Conservation (phyloP, 371 early-diverging fungal genomes). For the Rhizopus stolonifer region DNA sequence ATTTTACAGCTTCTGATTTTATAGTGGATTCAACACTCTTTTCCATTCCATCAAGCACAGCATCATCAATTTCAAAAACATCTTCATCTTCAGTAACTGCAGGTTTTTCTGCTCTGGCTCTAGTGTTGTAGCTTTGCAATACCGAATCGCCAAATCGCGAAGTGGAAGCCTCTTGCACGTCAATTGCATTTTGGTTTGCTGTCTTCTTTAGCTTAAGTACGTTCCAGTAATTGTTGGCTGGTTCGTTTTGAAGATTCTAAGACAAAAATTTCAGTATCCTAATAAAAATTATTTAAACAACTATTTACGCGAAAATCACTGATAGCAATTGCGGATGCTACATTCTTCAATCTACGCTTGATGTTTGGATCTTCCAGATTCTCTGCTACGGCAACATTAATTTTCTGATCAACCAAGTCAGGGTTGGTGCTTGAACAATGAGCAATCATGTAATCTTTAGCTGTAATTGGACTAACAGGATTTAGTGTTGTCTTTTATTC, state of each 20-base stretch:
- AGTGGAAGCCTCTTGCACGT: neutral
- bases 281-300: neutral
- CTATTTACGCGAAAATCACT: conserved; percentile 2
- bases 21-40: conserved; percentile 2
- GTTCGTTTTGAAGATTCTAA: neutral
- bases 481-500: neutral
- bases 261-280: neutral
- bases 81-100: no score
- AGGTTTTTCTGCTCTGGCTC: neutral
- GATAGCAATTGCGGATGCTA: conserved; percentile 1
- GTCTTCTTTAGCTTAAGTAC: neutral
- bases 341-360: neutral
- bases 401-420: conserved; percentile 1
- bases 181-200: neutral
- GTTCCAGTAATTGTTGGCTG: neutral
- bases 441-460: conserved; percentile 1
- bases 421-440: neutral
- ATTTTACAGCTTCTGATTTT: neutral
- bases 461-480: conserved; percentile 6
- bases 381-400: neutral
- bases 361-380: neutral
- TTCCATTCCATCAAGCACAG: neutral
- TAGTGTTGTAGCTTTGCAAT: neutral
- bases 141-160: neutral
- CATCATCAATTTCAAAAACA: neutral